Evolutionary conservation across 495 filamentous ascomycete species (phyloP).

Genomic region (Terfezia claveryi): DNA sequence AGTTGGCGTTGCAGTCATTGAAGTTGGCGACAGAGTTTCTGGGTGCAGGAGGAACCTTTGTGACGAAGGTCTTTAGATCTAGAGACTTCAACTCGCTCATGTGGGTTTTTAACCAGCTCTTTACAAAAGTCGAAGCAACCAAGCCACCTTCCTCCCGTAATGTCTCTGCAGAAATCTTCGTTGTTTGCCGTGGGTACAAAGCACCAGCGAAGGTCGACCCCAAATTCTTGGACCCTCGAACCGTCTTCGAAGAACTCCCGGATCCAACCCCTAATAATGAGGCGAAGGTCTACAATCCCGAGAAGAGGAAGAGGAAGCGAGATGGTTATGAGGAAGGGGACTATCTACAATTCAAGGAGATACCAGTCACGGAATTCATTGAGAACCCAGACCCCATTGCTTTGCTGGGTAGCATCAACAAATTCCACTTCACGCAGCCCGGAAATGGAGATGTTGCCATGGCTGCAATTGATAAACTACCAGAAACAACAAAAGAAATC

Average conservation of each 20-base stretch:
- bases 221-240: slow-evolving; percentile 68
- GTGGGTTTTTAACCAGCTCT: slow-evolving; percentile 96
- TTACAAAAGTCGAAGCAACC: slow-evolving; percentile 82
- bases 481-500: slow-evolving; percentile 86
- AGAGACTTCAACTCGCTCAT: slow-evolving; percentile 91
- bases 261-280: slow-evolving; percentile 85
- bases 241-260: slow-evolving; percentile 86
- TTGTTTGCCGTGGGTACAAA: slow-evolving; percentile 83
- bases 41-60: slow-evolving; percentile 72
- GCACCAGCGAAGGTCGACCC: slow-evolving; percentile 85
- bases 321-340: slow-evolving; percentile 96
- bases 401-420: slow-evolving; percentile 76
- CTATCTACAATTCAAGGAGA: slow-evolving; percentile 77
- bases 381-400: slow-evolving; percentile 85
- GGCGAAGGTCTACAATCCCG: slow-evolving; percentile 92
- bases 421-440: slow-evolving; percentile 55
- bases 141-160: slow-evolving; percentile 91
- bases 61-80: slow-evolving; percentile 95
- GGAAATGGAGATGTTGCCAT: slow-evolving; percentile 66
- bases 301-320: slow-evolving; percentile 87
- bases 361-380: slow-evolving; percentile 75
- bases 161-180: slow-evolving; percentile 94
- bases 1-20: slow-evolving; percentile 75
- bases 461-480: slow-evolving; percentile 61
- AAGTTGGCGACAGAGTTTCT: slow-evolving; percentile 90